Conservation (phyloP, 306 rosid species). For the Quercus suber region DNA sequence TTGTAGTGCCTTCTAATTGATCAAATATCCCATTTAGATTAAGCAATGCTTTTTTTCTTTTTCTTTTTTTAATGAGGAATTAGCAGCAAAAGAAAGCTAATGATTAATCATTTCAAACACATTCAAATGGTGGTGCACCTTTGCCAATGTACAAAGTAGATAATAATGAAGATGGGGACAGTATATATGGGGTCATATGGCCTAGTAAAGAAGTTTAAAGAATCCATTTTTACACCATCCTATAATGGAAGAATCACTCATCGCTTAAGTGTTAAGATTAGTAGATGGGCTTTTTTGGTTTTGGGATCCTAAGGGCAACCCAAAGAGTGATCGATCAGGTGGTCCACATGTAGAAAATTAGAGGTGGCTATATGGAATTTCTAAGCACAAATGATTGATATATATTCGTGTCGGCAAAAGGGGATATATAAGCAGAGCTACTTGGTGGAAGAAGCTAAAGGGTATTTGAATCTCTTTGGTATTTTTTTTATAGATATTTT, state of each 20-base stretch:
- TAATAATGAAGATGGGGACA: no score
- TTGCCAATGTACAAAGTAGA: no score
- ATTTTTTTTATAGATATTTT: background rate
- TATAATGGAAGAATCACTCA: background rate
- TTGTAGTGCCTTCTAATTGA: no score
- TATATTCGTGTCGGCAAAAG: constrained; percentile 20
- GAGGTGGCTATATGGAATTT: background rate
- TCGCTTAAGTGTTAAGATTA: background rate
- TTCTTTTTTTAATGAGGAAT: no score
- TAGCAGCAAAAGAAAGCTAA: no score
- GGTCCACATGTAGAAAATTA: background rate
- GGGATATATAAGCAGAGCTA: background rate
- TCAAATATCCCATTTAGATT: no score
- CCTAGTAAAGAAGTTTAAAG: background rate
- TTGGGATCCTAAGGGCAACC: background rate
- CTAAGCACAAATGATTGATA: background rate
- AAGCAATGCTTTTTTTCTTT: no score
- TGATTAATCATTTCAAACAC: no score
- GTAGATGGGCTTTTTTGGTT: background rate
- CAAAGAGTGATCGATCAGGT: background rate
- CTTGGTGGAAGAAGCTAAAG: background rate
- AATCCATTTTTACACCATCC: background rate
- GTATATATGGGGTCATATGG: no score
- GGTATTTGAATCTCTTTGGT: background rate
- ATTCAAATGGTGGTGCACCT: no score